phyloP scores from a whole-genome alignment of 331 rosid species.

The Telfairia occidentalis region DNA sequence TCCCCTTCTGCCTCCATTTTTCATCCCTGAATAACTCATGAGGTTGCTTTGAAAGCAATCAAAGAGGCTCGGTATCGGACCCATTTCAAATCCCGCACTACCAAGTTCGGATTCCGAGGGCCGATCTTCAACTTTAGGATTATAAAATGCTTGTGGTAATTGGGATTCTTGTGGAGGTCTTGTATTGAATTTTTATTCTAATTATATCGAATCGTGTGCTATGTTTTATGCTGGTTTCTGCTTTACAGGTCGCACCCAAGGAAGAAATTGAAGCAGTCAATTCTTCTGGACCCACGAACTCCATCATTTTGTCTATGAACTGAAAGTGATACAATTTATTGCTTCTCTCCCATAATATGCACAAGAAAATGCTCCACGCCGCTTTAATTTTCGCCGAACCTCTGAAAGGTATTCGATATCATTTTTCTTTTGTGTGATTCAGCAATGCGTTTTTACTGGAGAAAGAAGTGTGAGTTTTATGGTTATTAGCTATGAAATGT shows the following conservation, averaged over 20 bases:
- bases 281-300: conserved; percentile 4
- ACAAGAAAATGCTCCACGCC: background rate
- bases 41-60: background rate
- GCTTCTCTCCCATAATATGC: background rate
- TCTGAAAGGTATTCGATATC: conserved; percentile 7
- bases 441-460: background rate
- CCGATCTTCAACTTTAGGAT: conserved; percentile 5
- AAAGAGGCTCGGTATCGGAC: background rate
- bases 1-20: background rate
- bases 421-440: background rate
- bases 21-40: background rate
- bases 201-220: background rate
- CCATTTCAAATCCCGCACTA: conserved; percentile 6
- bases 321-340: background rate
- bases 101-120: background rate
- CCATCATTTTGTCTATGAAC: conserved; percentile 2
- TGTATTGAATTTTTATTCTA: background rate
- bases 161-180: background rate
- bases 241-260: conserved; percentile 4
- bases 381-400: background rate
- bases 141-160: background rate
- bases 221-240: background rate
- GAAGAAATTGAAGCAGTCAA: background rate
- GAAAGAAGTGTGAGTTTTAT: background rate
- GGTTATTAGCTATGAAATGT: background rate